Base-by-base conservation (phyloP, 2,329 filamentous ascomycete species). In the Penicillium sp. region DNA sequence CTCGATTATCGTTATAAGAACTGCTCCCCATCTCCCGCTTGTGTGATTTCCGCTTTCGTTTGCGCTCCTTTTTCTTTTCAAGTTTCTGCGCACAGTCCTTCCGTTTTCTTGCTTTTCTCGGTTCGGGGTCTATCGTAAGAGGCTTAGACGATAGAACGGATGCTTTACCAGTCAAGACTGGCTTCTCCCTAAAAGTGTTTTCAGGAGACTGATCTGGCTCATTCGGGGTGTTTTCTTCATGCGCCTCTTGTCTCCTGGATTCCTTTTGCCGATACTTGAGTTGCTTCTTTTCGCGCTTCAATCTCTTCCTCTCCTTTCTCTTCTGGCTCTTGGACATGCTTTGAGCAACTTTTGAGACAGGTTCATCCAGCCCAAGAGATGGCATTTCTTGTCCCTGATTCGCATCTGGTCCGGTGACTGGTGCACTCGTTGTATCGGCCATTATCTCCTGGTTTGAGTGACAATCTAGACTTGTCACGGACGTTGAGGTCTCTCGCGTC, bases 41-140 rank as follows among this genome's bases (percentile, higher is more conserved):
- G 11, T n/a, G 39, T n/a, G 34, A 46, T 39, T 46, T 25, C n/a
- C 28, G 24, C 13, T 40, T 46, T 18, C 18, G 43, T 37, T 29
- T 39, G 4, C 32, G 13, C 41, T 35, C 40, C 45, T 33, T n/a
- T 25, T 43, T 43, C 40, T 43, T 27, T 34, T 43, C 40, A 25
- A 13, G 40, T 34, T 26, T 43, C 18, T 43, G 47, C 24, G 46
- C 27, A 18, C 39, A 36, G 18, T 36, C 52, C 24, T 46, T 54
- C n/a, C 36, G 35, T 13, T 48, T 50, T 18, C 13, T 48, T 28
- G 40, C 43, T 9, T 49, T 46, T 33, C 32, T 43, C 3, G 42
- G 32, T 4, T 26, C 44, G 4, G 37, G 13, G 7, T 29, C 24
- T n/a, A 45, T 45, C 12, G 11, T 5, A 13, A 9, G n/a, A 11